Evolutionary conservation across 1,139 yeast species (phyloP).

Genomic region (Yamadazyma spencermartinsiae): DNA sequence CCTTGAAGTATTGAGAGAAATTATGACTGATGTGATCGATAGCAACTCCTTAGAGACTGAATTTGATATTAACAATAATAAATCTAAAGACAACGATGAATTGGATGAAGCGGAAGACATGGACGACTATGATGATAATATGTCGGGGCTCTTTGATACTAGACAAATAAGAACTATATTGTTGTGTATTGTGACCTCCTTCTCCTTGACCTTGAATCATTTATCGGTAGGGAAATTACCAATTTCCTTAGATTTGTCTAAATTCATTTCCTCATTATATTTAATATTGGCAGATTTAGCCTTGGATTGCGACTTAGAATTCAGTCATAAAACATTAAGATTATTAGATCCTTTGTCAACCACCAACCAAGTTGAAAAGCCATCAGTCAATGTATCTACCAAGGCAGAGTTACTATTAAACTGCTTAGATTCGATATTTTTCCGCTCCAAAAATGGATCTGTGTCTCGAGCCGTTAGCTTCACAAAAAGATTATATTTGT

Average conservation of each 20-base stretch:
- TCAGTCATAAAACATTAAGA: conserved; percentile 76
- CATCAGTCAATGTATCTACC: conserved; percentile 83
- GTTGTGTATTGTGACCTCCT: conserved; percentile 86
- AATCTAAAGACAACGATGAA: conserved; percentile 8
- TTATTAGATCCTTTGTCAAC: conserved; percentile 69
- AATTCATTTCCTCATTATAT: conserved; percentile 74
- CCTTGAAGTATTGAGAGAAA: conserved; percentile 82
- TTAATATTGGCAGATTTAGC: conserved; percentile 64
- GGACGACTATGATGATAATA: conserved; percentile 15
- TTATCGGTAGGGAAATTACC: conserved; percentile 56
- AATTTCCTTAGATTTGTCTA: conserved; percentile 63
- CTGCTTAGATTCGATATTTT: conserved; percentile 78
- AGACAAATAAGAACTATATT: conserved; percentile 66
- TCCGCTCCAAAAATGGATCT: conserved; percentile 74
- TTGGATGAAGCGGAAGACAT: conserved; percentile 20
- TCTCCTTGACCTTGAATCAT: conserved; percentile 76
- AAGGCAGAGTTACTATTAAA: conserved; percentile 81
- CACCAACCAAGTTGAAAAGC: conserved; percentile 43
- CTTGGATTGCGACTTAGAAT: conserved; percentile 81
- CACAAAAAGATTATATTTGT: conserved; percentile 72
- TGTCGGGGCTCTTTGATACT: conserved; percentile 30
- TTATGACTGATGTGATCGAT: conserved; percentile 51
- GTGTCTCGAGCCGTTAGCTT: conserved; percentile 77
- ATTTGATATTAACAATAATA: conserved; percentile 13
- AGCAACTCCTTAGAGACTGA: conserved; percentile 30